Evolutionary conservation across 371 early-diverging fungal genomes (phyloP), one percentile per base, ranked within the genome.

Genomic region (Agmasoma carcini): DNA sequence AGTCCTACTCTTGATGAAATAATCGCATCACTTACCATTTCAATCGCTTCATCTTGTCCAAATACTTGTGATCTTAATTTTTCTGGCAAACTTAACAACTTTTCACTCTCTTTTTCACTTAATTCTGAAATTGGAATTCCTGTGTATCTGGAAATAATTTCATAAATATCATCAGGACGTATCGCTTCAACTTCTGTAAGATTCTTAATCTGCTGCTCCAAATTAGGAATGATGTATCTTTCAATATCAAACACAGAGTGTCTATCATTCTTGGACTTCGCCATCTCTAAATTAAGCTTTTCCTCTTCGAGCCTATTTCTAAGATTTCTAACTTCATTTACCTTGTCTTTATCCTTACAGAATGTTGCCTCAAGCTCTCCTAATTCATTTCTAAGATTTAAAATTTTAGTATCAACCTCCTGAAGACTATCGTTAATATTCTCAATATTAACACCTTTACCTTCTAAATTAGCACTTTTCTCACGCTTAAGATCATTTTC

Each of bases 41-140:
- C 68, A 17, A 90, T 79, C 2, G 87, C 88, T 41, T 80, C 74
- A 44, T 80, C 78, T 76, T 90, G 90, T 25, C 90, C 90, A 33
- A 86, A 82, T 0, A 90, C 86, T 33, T 82, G 77, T 38, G 73
- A 68, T 5, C 70, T 65, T 14, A 89, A 66, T 15, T 78, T 80
- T 2, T 69, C 59, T 36, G 84, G 83, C 85, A 90, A 85, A 15
- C 81, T 70, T 55, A 87, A 58, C 29, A 90, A 73, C 65, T 83
- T 82, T 38, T 84, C 83, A 54, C 80, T 80, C 65, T 91, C 90
- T 17, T 84, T 82, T 40, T 79, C 77, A 63, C 85, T 72, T 59
- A 86, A 80, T 29, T 79, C 68, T 52, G 79, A 79, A 1, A 87
- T 85, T 11, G 88, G 87, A 50, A 90, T 87, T 30, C 87, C 87